Evolutionary conservation across 108 stramenopile species (phyloP), one percentile per base, ranked within the genome.

Genomic region (Cyclotella sp.): DNA sequence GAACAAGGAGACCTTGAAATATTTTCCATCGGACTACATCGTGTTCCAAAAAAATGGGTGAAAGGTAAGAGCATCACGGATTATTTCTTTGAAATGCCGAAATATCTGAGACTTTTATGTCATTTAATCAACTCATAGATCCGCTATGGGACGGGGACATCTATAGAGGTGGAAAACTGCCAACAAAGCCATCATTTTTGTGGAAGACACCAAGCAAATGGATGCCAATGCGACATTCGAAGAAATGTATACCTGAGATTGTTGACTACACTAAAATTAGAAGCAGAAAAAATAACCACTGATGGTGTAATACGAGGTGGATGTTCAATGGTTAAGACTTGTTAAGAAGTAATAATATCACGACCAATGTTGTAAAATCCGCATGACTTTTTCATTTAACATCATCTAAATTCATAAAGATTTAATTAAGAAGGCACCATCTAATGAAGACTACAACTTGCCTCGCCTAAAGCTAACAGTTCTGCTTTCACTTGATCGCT

Each of bases 381-480:
- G 34, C 34, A 6, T 34, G 34, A 34, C 34, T 34, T 34, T 34
- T 34, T 34, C 34, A 34, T 5, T 5, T 2, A 5, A 34, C 34
- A 6, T 34, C 6, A 34, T 34, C 6, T 34, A 34, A n/a, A n/a
- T n/a, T n/a, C n/a, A n/a, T n/a, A n/a, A n/a, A n/a, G n/a, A n/a
- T n/a, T n/a, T n/a, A n/a, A n/a, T n/a, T n/a, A n/a, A n/a, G n/a
- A n/a, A n/a, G n/a, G n/a, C n/a, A n/a, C n/a, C n/a, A n/a, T n/a
- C n/a, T n/a, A n/a, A n/a, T n/a, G n/a, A n/a, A n/a, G n/a, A n/a
- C n/a, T n/a, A n/a, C n/a, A n/a, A n/a, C n/a, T 34, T 34, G 34
- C 6, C 34, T 34, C 34, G 34, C 34, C 34, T 34, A 79, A 95
- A 95, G 52, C 88, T 88, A 3, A 92, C 88, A 18, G 94, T 95